These are phyloP conservation scores for Borovskyia barvae DNA, from an alignment of 208 protist species.

Conservation along the genomic window DNA sequence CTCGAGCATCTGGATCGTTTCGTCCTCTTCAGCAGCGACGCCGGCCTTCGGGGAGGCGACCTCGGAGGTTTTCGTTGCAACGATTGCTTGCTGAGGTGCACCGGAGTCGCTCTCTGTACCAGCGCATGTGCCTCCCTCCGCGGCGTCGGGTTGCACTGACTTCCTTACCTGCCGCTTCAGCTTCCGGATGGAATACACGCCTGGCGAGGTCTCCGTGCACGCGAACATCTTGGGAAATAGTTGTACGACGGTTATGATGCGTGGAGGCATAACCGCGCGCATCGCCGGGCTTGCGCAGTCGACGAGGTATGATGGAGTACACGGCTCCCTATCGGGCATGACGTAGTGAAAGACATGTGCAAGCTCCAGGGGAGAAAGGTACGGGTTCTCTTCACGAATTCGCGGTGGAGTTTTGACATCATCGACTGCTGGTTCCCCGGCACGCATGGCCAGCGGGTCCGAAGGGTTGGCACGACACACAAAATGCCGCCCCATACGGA, in stretches of 20 bases:
- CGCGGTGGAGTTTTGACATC: conserved; percentile 43
- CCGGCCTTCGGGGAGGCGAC: not conserved
- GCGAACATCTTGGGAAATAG: conserved; percentile 72
- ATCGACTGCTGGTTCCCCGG: conserved; percentile 42
- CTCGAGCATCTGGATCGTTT: conserved; percentile 49
- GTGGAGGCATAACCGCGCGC: conserved; percentile 65
- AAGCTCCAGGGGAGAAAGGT: conserved; percentile 49
- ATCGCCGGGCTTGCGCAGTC: conserved; percentile 80
- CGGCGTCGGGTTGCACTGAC: not conserved
- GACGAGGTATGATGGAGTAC: conserved; percentile 55
- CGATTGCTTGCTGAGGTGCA: not conserved
- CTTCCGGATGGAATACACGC: conserved; percentile 71
- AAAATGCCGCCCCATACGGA: conserved; percentile 62
- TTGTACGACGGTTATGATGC: conserved; percentile 64
- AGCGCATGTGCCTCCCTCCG: not conserved
- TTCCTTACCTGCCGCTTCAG: conserved; percentile 17
- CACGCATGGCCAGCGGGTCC: conserved; percentile 43
- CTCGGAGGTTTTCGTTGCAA: not conserved
- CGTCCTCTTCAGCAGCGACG: conserved; percentile 18
- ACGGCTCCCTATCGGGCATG: conserved; percentile 57
- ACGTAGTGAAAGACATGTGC: conserved; percentile 84
- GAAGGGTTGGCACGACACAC: conserved; percentile 73
- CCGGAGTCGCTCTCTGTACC: not conserved
- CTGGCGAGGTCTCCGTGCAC: conserved; percentile 72
- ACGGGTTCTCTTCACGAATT: conserved; percentile 77